Evolutionary conservation across 345 rosid genomes (phyloP), one percentile per base, ranked within the genome.

Genomic region (Euphorbia tirucalli): DNA sequence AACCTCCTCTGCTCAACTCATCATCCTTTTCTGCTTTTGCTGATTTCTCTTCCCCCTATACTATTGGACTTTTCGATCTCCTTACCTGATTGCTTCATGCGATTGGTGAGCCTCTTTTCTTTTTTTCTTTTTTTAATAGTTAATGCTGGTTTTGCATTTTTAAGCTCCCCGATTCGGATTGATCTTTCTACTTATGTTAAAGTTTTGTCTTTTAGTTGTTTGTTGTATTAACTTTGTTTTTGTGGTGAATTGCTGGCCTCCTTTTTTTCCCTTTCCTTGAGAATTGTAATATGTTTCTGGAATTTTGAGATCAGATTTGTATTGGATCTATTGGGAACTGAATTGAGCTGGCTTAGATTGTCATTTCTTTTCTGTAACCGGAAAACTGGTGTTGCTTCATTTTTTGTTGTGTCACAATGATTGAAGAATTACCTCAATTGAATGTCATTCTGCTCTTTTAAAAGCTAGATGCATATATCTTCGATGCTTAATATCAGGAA

Each of bases 251-350:
- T 27, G 19, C 15, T 15, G 5, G 50, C 16, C 21, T 25, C 18
- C 16, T 5, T 19, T 70, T 11, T 39, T 62, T 22, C 44, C 37
- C 37, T 32, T 5, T 16, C 37, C 48, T 15, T 24, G 25, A 37
- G 22, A 10, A 30, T 43, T 22, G 11, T 32, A 1, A 22, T 5
- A 11, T 43, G 11, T 41, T 41, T 41, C 13, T 41, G 46, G 54
- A 41, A 19, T 43, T 65, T 27, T 28, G 65, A 60, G 68, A 15
- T 50, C 66, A 49, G 64, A 72, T 72, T 63, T 55, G 25, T 62
- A 25, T 64, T 39, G 1, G 28, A 2, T 66, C 57, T 1, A 22
- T 9, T 35, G 32, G 7, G 10, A 56, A 21, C 48, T 56, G 21
- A n/a, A 35, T 11, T 31, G 61, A 19, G 62, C 39, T 72, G 59